Percentiles rank a stretch among this genome's conserved stretches.
These are phyloP conservation scores for Myriosclerotinia scirpicola DNA, from an alignment of 2,329 filamentous ascomycete genomes.

Conservation along the genomic window DNA sequence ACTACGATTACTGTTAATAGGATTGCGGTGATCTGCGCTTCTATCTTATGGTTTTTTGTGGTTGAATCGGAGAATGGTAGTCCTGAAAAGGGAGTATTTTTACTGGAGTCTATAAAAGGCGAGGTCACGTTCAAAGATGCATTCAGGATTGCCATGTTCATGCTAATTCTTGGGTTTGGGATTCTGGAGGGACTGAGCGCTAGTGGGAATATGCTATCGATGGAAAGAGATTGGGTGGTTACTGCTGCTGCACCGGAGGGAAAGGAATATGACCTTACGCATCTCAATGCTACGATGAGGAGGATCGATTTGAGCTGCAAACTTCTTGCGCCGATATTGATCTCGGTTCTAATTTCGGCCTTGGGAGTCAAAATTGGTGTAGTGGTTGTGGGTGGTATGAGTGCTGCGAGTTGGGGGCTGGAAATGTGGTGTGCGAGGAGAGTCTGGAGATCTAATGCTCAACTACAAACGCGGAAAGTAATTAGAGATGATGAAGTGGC, in stretches of 20 bases:
- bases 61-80: slow-evolving; percentile 26
- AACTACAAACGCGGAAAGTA: slow-evolving; percentile 38
- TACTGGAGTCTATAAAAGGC: no score
- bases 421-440: slow-evolving; percentile 44
- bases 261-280: slow-evolving; percentile 44
- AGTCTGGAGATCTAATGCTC: slow-evolving; percentile 44
- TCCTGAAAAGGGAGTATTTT: not conserved
- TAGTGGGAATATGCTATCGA: slow-evolving; percentile 47
- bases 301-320: slow-evolving; percentile 59
- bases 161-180: slow-evolving; percentile 43
- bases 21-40: slow-evolving; percentile 45
- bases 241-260: slow-evolving; percentile 41
- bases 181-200: slow-evolving; percentile 47
- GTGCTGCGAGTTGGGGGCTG: slow-evolving; percentile 44
- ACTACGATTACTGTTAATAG: slow-evolving; percentile 47
- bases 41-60: slow-evolving; percentile 45
- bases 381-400: slow-evolving; percentile 48
- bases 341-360: slow-evolving; percentile 49
- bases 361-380: slow-evolving; percentile 48
- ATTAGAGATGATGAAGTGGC: not conserved
- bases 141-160: slow-evolving; percentile 41
- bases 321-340: slow-evolving; percentile 52
- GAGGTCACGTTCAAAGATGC: not conserved
- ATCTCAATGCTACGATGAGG: slow-evolving; percentile 55
- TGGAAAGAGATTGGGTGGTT: slow-evolving; percentile 50